Base-by-base conservation (phyloP, 2,329 filamentous ascomycete genomes). In the Diaporthe aspalathi region DNA sequence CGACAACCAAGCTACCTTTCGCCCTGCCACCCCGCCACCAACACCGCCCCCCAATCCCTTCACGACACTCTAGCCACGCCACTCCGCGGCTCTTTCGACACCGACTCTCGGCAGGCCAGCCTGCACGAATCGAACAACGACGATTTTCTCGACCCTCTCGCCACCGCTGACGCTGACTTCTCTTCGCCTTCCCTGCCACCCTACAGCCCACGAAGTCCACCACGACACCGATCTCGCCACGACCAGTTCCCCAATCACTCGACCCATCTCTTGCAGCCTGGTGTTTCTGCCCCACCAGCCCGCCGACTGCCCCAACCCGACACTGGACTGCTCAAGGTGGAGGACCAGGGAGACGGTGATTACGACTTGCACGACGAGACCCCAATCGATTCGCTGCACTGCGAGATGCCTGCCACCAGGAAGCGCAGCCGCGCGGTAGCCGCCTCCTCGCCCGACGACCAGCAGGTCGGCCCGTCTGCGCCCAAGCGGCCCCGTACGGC, bases 151-250 rank as follows among this genome's bases (percentile, higher is more conserved):
- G 9, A 70, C 22, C 43, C 73, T 24, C 67, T 79, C 27, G 75
- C 73, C 50, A 73, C 70, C 20, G 73, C 73, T 40, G 71, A 78
- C 20, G 73, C 73, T 40, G 71, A 78, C 53, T 79, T 80, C 56
- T 76, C 77, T n/a, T 79, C 77, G 24, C 77, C 78, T 11, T 79
- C 78, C 16, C 70, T 80, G 20, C 78, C 78, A 8, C 76, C 77
- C 2, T 70, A 76, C 54, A 76, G 74, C 17, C 35, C 67, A 16
- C 66, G 38, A 38, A 76, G 73, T 11, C 35, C 67, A 12, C 40
- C 50, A 12, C 60, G 56, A 24, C 68, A 35, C 16, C 54, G 27
- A 14, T 16, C 22, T 20, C 49, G 27, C 9, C 27, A 16, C 50
- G 49, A 43, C 20, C 38, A 17, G 17, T 7, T 57, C 35, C 32